These are phyloP conservation scores for Neurospora sp. DNA, from an alignment of 495 filamentous ascomycete species.

Conservation along the genomic window DNA sequence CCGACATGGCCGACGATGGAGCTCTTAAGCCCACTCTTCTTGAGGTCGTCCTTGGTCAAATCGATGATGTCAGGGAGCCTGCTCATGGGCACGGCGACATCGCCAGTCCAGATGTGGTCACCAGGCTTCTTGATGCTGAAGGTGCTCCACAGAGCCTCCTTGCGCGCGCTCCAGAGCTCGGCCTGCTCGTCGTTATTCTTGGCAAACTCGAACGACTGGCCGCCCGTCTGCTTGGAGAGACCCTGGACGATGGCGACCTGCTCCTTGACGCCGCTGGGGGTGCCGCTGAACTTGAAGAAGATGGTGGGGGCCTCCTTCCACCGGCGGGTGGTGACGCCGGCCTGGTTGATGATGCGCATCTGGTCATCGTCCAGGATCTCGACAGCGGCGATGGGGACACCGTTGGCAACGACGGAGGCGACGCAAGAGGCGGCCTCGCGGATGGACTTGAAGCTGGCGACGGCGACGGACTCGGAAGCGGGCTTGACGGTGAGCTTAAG, in stretches of 20 bases:
- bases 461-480: slow-evolving; percentile 68
- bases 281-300: slow-evolving; percentile 92
- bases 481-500: slow-evolving; percentile 77
- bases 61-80: slow-evolving; percentile 66
- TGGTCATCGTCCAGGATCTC: slow-evolving; percentile 91
- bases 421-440: slow-evolving; percentile 75
- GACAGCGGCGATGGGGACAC: slow-evolving; percentile 77
- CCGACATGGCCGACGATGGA: slow-evolving; percentile 77
- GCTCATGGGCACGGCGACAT: slow-evolving; percentile 73
- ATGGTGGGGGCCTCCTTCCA: slow-evolving; percentile 80
- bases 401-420: slow-evolving; percentile 65
- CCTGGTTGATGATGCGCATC: slow-evolving; percentile 84
- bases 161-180: slow-evolving; percentile 81
- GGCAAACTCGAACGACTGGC: slow-evolving; percentile 72
- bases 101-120: slow-evolving; percentile 73
- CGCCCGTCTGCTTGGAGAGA: slow-evolving; percentile 53
- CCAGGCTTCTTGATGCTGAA: slow-evolving; percentile 48
- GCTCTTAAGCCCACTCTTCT: slow-evolving; percentile 53
- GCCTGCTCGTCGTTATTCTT: slow-evolving; percentile 53
- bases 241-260: slow-evolving; percentile 63
- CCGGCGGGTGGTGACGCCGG: slow-evolving; percentile 56
- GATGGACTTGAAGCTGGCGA: slow-evolving; percentile 69
- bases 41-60: slow-evolving; percentile 64
- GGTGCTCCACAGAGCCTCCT: slow-evolving; percentile 73
- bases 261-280: slow-evolving; percentile 65